phyloP scores from a whole-genome alignment of 805 yeast genomes.

The Candida pseudoglaebosa region DNA sequence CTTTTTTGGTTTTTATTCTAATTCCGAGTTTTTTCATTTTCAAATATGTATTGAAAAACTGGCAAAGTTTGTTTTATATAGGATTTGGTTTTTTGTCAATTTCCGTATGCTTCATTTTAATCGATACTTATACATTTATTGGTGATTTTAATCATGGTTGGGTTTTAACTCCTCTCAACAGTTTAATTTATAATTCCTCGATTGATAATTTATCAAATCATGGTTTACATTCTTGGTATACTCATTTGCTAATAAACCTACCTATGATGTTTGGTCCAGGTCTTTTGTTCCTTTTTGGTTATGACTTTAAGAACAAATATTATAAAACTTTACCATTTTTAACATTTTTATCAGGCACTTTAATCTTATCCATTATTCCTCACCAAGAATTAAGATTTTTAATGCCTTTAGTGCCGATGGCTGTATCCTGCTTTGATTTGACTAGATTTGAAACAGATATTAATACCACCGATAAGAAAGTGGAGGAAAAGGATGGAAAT shows the following conservation, averaged over 20 bases:
- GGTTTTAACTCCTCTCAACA: conserved; percentile 74
- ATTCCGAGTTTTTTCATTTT: conserved; percentile 54
- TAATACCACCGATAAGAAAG: conserved; percentile 6
- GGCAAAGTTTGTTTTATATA: conserved; percentile 24
- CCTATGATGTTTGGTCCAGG: conserved; percentile 84
- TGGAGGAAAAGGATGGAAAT: conserved; percentile 9
- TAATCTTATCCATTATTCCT: conserved; percentile 64
- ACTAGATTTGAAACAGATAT: conserved; percentile 11
- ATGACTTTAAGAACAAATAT: conserved; percentile 32
- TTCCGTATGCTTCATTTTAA: conserved; percentile 32
- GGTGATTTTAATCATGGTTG: conserved; percentile 8
- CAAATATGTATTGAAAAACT: conserved; percentile 35
- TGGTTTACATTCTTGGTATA: conserved; percentile 78
- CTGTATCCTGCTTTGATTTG: conserved; percentile 54
- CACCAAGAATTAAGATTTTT: conserved; percentile 95
- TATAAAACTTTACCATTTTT: conserved; percentile 53
- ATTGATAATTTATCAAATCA: conserved; percentile 62
- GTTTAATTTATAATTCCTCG: conserved; percentile 64
- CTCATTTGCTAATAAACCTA: conserved; percentile 69
- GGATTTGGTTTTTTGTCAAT: conserved; percentile 31
- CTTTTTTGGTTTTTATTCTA: conserved; percentile 72
- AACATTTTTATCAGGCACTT: conserved; percentile 58
- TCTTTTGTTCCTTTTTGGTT: conserved; percentile 41
- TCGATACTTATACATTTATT: conserved; percentile 52
- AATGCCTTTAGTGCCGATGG: conserved; percentile 70